A percentile compares a stretch with the other conserved stretches of the same genome.
Evolutionary conservation across 192 early-diverging fungal species (phyloP).

Genomic region (Coemansia sp.): DNA sequence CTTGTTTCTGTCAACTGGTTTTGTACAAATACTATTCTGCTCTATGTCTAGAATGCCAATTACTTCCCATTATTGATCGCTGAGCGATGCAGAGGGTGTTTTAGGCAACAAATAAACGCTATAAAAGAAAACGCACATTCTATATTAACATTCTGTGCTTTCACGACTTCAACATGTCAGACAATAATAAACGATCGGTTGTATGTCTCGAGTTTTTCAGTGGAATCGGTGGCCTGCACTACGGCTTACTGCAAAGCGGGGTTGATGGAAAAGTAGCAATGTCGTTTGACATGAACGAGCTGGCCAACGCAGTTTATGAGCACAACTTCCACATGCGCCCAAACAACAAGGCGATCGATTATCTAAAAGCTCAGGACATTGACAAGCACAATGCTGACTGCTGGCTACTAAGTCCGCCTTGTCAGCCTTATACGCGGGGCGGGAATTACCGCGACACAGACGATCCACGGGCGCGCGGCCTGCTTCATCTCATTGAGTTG

Average conservation of each 20-base stretch:
- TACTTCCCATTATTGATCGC: not conserved
- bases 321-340: slow-evolving; percentile 45
- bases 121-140: too few species aligned
- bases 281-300: slow-evolving; percentile 53
- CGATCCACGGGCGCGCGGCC: slow-evolving; percentile 39
- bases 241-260: slow-evolving; percentile 37
- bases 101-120: not conserved
- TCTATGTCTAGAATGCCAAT: not conserved
- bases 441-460: slow-evolving; percentile 74
- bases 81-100: not conserved
- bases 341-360: slow-evolving; percentile 52
- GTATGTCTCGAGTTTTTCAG: slow-evolving; percentile 55
- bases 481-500: slow-evolving; percentile 38
- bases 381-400: slow-evolving; percentile 68
- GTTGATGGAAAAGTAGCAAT: slow-evolving; percentile 22
- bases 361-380: slow-evolving; percentile 27
- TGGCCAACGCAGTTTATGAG: slow-evolving; percentile 47
- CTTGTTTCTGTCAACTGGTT: not conserved
- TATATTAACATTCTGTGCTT: not conserved
- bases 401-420: slow-evolving; percentile 92
- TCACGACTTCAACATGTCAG: not conserved
- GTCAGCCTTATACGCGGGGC: slow-evolving; percentile 79
- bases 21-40: not conserved
- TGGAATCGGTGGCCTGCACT: slow-evolving; percentile 53
- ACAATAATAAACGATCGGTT: slow-evolving; percentile 1